phyloP scores from a whole-genome alignment of 768 basidiomycete species.

The Termitomyces sp. region DNA sequence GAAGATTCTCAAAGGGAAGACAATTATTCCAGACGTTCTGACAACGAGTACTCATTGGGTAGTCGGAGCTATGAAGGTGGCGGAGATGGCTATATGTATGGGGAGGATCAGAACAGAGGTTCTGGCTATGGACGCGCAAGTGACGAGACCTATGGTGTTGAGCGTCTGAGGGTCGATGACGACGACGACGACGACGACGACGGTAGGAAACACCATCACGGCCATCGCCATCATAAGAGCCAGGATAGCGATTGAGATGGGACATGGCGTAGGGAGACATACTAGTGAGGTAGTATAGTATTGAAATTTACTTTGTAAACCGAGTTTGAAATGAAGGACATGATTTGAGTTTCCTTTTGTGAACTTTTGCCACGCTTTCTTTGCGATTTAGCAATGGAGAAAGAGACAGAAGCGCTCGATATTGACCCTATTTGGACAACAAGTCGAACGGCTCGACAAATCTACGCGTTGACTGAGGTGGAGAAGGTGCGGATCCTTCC shows the following conservation, averaged over 20 bases:
- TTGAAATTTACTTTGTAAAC: neutral
- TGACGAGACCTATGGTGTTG: constrained; percentile 46
- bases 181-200: too few species aligned
- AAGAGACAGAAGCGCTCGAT: constrained; percentile 32
- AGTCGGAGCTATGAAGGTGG: constrained; percentile 14
- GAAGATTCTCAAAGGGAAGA: neutral
- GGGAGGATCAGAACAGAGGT: constrained; percentile 10
- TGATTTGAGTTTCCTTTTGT: neutral
- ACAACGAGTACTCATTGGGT: constrained; percentile 8
- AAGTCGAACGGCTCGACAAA: constrained; percentile 76
- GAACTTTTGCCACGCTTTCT: constrained; percentile 6
- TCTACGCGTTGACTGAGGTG: constrained; percentile 73
- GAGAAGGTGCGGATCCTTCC: constrained; percentile 50
- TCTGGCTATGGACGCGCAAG: constrained; percentile 15
- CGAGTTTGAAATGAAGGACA: neutral
- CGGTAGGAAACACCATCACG: constrained; percentile 8
- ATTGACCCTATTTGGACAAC: constrained; percentile 79
- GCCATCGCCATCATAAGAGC: constrained; percentile 10
- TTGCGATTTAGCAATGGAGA: constrained; percentile 20
- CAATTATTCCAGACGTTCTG: constrained; percentile 3
- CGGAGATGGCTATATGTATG: constrained; percentile 10
- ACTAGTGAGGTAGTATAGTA: neutral
- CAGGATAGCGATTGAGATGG: constrained; percentile 11
- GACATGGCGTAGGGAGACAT: neutral
- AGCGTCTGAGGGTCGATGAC: constrained; percentile 37